Percentiles rank a stretch among this genome's conserved stretches.
Conservation (phyloP, 2,329 filamentous ascomycete genomes). For the Rutstroemia sp. region DNA sequence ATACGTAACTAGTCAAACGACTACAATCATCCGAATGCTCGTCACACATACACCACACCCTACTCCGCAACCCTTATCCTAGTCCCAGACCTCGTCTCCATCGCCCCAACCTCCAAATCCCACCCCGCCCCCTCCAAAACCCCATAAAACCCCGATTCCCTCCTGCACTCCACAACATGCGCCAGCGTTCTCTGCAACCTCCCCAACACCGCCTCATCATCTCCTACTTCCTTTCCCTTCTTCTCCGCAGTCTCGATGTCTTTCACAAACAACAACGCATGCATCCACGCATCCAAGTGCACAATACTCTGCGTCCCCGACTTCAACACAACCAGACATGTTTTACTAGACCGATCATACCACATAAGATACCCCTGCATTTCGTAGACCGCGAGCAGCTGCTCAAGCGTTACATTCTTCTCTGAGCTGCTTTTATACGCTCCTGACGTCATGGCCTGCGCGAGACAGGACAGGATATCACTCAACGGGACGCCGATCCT, state of each 20-base stretch:
- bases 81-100: slow-evolving; percentile 56
- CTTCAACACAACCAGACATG: slow-evolving; percentile 56
- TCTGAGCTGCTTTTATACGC: slow-evolving; percentile 15
- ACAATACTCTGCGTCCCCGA: slow-evolving; percentile 40
- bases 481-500: slow-evolving; percentile 44
- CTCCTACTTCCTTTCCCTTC: background rate
- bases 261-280: slow-evolving; percentile 41
- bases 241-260: background rate
- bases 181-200: background rate
- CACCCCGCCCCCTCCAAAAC: slow-evolving; percentile 48
- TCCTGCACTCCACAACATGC: background rate
- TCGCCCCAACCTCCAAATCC: slow-evolving; percentile 55
- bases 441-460: background rate
- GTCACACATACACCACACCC: background rate
- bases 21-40: background rate
- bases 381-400: slow-evolving; percentile 34
- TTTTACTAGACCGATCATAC: slow-evolving; percentile 38
- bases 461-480: slow-evolving; percentile 18
- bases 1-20: background rate
- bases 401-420: slow-evolving; percentile 11
- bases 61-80: slow-evolving; percentile 23
- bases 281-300: slow-evolving; percentile 56
- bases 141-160: slow-evolving; percentile 14
- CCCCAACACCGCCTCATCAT: background rate
- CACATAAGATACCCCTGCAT: slow-evolving; percentile 55